phyloP scores from a whole-genome alignment of 805 yeast genomes.

The Pichia scutulata region DNA sequence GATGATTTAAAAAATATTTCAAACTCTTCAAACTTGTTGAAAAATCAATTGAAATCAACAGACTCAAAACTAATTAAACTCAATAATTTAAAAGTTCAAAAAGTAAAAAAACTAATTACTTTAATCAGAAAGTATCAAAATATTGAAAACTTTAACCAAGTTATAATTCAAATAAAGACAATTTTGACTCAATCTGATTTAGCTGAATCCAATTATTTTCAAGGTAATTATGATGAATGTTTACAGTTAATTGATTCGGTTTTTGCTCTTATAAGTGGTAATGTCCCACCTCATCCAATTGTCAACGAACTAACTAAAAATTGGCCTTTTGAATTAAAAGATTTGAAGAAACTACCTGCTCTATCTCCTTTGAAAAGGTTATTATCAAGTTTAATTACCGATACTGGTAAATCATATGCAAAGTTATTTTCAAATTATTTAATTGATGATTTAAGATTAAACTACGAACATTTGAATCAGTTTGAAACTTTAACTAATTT shows the following conservation, averaged over 20 bases:
- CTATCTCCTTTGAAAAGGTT: slow-evolving; percentile 42
- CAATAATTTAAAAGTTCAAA: slow-evolving; percentile 41
- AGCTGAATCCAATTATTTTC: slow-evolving; percentile 39
- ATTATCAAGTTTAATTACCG: slow-evolving; percentile 47
- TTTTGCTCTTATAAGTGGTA: slow-evolving; percentile 54
- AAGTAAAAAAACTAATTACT: slow-evolving; percentile 44
- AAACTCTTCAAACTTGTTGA: slow-evolving; percentile 43
- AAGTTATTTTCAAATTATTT: slow-evolving; percentile 48
- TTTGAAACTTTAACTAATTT: neutral
- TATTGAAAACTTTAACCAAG: slow-evolving; percentile 54
- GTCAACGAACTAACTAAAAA: slow-evolving; percentile 25
- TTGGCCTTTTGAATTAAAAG: slow-evolving; percentile 40
- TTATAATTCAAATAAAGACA: slow-evolving; percentile 46
- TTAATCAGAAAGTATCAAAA: slow-evolving; percentile 48
- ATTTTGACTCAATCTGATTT: slow-evolving; percentile 39
- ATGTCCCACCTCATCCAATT: slow-evolving; percentile 24
- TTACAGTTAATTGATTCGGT: slow-evolving; percentile 50
- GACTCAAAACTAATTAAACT: slow-evolving; percentile 36
- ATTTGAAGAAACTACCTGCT: slow-evolving; percentile 43
- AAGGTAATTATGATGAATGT: slow-evolving; percentile 44
- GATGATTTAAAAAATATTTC: slow-evolving; percentile 67
- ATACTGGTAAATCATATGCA: slow-evolving; percentile 63
- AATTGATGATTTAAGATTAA: slow-evolving; percentile 52
- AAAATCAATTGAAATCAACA: slow-evolving; percentile 40
- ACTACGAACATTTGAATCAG: slow-evolving; percentile 31